phyloP scores from a whole-genome alignment of 139 green algal genomes.

The Chlorella sp. region DNA sequence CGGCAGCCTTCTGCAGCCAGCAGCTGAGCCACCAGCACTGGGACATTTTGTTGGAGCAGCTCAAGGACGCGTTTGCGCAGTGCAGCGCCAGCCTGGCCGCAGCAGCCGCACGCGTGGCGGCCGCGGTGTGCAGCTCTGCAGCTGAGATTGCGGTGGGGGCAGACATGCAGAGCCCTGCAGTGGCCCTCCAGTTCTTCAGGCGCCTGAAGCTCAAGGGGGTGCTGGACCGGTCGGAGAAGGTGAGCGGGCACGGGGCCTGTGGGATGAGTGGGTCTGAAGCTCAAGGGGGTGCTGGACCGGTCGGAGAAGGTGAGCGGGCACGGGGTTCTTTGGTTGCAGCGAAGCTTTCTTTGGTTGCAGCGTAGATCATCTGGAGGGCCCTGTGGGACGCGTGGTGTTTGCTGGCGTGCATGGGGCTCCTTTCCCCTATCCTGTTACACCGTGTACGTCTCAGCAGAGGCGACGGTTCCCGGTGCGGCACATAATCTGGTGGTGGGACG shows the following conservation, averaged over 20 bases:
- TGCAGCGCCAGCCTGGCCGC: neutral
- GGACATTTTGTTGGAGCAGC: neutral
- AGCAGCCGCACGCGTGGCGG: neutral
- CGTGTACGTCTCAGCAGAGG: too few species aligned
- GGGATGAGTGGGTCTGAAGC: neutral
- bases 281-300: slow-evolving; percentile 35
- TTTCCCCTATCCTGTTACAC: too few species aligned
- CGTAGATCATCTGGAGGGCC: too few species aligned
- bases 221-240: slow-evolving; percentile 34
- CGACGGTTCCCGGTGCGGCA: too few species aligned
- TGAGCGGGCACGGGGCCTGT: neutral
- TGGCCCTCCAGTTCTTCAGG: slow-evolving; percentile 40
- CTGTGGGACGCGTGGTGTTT: too few species aligned
- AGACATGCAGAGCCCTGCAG: neutral
- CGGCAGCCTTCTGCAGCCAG: neutral
- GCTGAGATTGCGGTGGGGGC: slow-evolving; percentile 11
- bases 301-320: slow-evolving; percentile 18
- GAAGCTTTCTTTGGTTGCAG: too few species aligned
- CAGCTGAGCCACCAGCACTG: slow-evolving; percentile 20
- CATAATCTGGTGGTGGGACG: too few species aligned
- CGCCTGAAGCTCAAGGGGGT: slow-evolving; percentile 34
- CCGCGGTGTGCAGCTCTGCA: neutral
- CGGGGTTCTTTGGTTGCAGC: neutral
- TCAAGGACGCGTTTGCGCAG: neutral
- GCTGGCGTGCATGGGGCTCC: too few species aligned